Evolutionary conservation across 164 flowering plant genomes (phyloP), one percentile per base, ranked within the genome.

Genomic region (Litsea cubeba): DNA sequence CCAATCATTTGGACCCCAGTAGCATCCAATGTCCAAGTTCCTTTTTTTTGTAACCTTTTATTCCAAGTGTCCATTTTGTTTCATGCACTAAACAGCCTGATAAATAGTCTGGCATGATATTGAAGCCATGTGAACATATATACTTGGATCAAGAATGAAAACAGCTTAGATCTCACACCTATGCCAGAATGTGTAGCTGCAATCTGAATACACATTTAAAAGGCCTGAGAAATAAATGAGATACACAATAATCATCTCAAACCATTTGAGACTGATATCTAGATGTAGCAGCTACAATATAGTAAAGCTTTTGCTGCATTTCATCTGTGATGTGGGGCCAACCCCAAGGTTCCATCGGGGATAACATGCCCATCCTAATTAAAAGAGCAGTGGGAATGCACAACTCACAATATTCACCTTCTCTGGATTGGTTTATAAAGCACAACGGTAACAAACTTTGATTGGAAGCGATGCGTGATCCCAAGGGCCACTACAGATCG

Each of bases 401-500:
- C 65, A 50, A 49, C 25, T 26, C 73, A 49, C 35, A 25, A 75
- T 5, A 71, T 57, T 18, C 89, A 86, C 79, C 92, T 90, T 81
- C 95, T 90, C 66, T 78, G 90, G 50, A 91, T 92, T 25, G 96
- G 96, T 87, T 91, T 93, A 78, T 91, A 91, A 70, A 93, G 89
- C 76, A 93, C 94, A 49, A 91, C 93, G 4, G 93, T 91, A 12
- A 93, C 96, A 76, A 71, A 93, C 76, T 93, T 93, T 17, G 93
- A 82, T 22, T 87, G 89, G 78, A 91, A 91, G 23, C 97, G 90
- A 75, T 93, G 97, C 40, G 96, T 86, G 77, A 91, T 77, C n/a
- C 97, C 94, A n/a, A 93, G 89, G 40, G 94, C 97, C 72, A 91
- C 93, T 1, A 93, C 97, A 18, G 95, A 86, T 30, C 82, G 79